Evolutionary conservation across 305 asterid species (phyloP).

Genomic region (Rubia tinctorum): DNA sequence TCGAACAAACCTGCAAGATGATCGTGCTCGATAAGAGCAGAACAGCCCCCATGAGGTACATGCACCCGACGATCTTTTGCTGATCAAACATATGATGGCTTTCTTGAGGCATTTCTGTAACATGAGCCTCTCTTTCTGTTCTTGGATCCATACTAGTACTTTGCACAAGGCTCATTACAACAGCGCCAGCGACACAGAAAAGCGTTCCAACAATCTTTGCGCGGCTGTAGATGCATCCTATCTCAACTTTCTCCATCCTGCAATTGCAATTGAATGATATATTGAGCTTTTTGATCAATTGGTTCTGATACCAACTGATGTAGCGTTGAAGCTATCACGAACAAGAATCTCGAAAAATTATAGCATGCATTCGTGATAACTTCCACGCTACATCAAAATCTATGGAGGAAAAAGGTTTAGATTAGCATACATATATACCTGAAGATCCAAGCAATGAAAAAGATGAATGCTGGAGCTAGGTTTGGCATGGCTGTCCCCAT

Average conservation of each 20-base stretch:
- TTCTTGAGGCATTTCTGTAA: constrained; percentile 22
- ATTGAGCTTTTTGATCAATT: background rate
- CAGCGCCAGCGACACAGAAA: constrained; percentile 72
- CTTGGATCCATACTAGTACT: constrained; percentile 25
- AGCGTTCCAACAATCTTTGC: constrained; percentile 73
- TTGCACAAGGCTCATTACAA: constrained; percentile 71
- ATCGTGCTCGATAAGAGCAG: constrained; percentile 62
- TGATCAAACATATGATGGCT: constrained; percentile 27
- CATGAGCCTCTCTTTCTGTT: constrained; percentile 17
- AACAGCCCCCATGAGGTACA: constrained; percentile 68
- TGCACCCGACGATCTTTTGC: constrained; percentile 50
- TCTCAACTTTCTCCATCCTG: constrained; percentile 70
- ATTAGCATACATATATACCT: constrained; percentile 26
- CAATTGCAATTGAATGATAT: constrained; percentile 26
- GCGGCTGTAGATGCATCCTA: constrained; percentile 66
- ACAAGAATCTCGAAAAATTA: too few species aligned
- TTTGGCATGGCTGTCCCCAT: constrained; percentile 96
- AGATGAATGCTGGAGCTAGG: constrained; percentile 82
- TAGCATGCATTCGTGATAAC: too few species aligned
- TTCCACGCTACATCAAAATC: too few species aligned
- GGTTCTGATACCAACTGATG: too few species aligned
- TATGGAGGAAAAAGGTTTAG: too few species aligned
- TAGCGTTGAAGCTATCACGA: too few species aligned
- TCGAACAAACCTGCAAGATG: constrained; percentile 53
- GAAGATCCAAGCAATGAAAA: constrained; percentile 71